Conservation (phyloP, 2,329 filamentous ascomycete genomes). For the Coniochaeta pulveracea region DNA sequence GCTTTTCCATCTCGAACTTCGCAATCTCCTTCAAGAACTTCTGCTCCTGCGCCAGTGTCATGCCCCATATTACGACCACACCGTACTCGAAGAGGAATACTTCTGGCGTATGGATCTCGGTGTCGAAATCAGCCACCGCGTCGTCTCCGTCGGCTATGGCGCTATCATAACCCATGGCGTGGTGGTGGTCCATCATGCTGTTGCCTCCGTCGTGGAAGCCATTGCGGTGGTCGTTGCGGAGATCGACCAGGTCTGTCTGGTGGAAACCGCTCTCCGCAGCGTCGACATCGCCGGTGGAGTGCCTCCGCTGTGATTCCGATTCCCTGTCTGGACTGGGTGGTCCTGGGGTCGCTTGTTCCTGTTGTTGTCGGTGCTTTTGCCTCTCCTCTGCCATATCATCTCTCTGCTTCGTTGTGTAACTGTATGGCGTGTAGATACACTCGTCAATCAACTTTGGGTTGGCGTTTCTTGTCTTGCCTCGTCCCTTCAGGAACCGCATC, state of each 20-base stretch:
- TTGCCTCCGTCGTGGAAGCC: constrained; percentile 23
- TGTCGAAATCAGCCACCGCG: constrained; percentile 64
- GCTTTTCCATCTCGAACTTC: constrained; percentile 87
- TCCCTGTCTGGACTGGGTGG: constrained; percentile 27
- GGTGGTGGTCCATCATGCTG: constrained; percentile 15
- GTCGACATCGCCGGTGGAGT: constrained; percentile 65
- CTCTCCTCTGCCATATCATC: constrained; percentile 16
- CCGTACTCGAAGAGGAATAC: constrained; percentile 96
- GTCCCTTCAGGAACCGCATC: constrained; percentile 83
- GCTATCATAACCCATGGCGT: constrained; percentile 17
- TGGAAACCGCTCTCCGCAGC: constrained; percentile 45
- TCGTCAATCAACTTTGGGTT: constrained; percentile 92
- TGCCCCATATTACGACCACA: constrained; percentile 96
- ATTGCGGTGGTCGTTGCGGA: constrained; percentile 16
- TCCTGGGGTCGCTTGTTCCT: constrained; percentile 17
- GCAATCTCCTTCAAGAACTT: constrained; percentile 87
- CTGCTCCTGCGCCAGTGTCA: constrained; percentile 82
- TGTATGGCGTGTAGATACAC: constrained; percentile 93
- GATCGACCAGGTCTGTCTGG: constrained; percentile 52
- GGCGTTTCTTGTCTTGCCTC: constrained; percentile 64
- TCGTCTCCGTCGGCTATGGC: constrained; percentile 22
- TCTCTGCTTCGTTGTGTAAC: constrained; percentile 47
- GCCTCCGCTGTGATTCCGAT: constrained; percentile 58
- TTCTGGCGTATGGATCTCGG: constrained; percentile 80
- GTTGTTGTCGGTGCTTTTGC: constrained; percentile 15